phyloP scores from a whole-genome alignment of 2,329 filamentous ascomycete genomes.

The Trichoderma sp. region DNA sequence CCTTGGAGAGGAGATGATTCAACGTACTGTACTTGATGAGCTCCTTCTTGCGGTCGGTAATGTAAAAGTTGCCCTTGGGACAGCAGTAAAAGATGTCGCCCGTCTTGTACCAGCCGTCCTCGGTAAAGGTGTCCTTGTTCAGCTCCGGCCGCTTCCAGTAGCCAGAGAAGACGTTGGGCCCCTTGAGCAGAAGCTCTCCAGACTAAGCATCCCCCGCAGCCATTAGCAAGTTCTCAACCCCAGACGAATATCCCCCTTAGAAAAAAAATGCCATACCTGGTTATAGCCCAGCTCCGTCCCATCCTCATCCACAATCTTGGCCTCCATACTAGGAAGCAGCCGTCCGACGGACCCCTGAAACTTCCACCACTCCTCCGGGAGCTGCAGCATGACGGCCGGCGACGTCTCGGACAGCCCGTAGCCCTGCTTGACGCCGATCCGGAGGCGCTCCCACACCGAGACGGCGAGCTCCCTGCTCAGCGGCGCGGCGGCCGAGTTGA shows the following conservation, averaged over 20 bases:
- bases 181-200: conserved; percentile 76
- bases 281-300: conserved; percentile 58
- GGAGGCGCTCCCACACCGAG: conserved; percentile 71
- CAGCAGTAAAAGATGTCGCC: conserved; percentile 85
- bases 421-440: conserved; percentile 84
- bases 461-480: conserved; percentile 79
- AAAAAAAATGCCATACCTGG: conserved; percentile 36
- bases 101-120: conserved; percentile 86
- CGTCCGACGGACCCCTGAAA: conserved; percentile 78
- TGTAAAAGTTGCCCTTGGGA: conserved; percentile 77
- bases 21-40: conserved; percentile 59
- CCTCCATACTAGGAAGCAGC: conserved; percentile 76
- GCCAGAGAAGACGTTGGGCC: conserved; percentile 78
- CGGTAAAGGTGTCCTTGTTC: conserved; percentile 69
- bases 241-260: not conserved
- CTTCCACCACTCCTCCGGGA: conserved; percentile 73
- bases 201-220: conserved; percentile 32
- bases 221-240: not conserved
- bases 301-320: conserved; percentile 74
- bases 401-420: conserved; percentile 89
- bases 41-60: conserved; percentile 82
- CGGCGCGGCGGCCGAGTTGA: conserved; percentile 87
- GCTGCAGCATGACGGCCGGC: conserved; percentile 74
- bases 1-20: conserved; percentile 32
- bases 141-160: conserved; percentile 75